These are phyloP conservation scores for Paraphoma chrysanthemicola DNA, from an alignment of 2,329 filamentous ascomycete species.

Conservation along the genomic window DNA sequence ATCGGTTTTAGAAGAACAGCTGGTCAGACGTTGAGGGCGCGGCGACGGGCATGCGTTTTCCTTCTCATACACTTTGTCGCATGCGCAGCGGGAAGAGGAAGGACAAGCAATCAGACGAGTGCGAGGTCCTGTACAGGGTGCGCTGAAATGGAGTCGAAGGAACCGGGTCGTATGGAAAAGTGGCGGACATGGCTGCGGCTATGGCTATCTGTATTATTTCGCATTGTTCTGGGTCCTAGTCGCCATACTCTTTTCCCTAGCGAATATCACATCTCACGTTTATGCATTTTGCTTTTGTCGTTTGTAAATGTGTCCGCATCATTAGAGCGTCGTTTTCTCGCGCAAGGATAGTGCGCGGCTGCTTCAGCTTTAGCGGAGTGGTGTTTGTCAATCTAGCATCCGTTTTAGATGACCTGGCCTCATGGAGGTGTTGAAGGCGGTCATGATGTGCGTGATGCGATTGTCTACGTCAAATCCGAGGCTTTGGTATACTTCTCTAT, in stretches of 20 bases:
- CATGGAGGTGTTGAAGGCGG: slow-evolving; percentile 19
- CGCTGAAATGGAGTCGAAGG: neutral
- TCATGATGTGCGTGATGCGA: slow-evolving; percentile 35
- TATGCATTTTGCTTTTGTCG: neutral
- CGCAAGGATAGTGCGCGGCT: neutral
- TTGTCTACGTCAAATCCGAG: no score
- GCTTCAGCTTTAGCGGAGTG: neutral
- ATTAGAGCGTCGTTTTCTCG: neutral
- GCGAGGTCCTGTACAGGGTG: slow-evolving; percentile 2
- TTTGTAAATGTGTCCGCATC: slow-evolving; percentile 2
- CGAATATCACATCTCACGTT: slow-evolving; percentile 4
- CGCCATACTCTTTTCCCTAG: neutral
- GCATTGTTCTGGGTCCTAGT: neutral
- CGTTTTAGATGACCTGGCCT: slow-evolving; percentile 33
- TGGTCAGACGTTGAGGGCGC: neutral
- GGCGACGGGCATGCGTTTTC: neutral
- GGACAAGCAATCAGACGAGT: neutral
- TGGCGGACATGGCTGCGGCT: neutral
- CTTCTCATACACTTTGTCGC: neutral
- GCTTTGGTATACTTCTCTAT: no score
- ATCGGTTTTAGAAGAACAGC: slow-evolving; percentile 51
- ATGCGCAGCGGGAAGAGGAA: neutral
- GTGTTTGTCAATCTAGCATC: slow-evolving; percentile 23
- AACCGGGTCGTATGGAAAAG: neutral
- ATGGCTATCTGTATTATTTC: neutral